These are phyloP conservation scores for Sordariomycetes sp. DNA, from an alignment of 2,329 filamentous ascomycete species.

Conservation along the genomic window DNA sequence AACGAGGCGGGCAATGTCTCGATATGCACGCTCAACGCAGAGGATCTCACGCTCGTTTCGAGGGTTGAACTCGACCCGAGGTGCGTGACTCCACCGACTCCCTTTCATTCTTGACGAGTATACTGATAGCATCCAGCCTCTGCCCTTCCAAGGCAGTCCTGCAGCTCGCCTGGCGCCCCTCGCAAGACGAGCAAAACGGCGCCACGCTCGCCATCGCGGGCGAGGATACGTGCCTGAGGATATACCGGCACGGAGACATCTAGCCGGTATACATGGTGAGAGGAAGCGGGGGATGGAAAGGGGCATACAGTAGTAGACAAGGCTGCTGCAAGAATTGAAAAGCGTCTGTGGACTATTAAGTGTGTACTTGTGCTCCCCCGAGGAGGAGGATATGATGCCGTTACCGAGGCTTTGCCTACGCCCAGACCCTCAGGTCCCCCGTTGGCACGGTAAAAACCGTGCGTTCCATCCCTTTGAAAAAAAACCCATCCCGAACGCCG, in stretches of 20 bases:
- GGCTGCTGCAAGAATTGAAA: not conserved
- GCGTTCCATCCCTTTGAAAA: not conserved
- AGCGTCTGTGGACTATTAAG: not conserved
- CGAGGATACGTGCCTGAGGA: constrained; percentile 46
- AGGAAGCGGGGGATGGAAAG: not conserved
- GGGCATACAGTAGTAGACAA: not conserved
- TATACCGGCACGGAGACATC: constrained; percentile 30
- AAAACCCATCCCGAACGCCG: not conserved
- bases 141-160: constrained; percentile 52
- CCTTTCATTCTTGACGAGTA: not conserved
- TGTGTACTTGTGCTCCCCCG: not conserved
- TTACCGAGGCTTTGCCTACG: not conserved
- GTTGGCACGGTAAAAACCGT: not conserved
- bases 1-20: constrained; percentile 37
- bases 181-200: constrained; percentile 11
- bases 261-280: constrained; percentile 7
- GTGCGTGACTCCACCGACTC: not conserved
- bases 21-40: constrained; percentile 3
- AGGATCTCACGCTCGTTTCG: not conserved
- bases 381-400: not conserved
- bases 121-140: constrained; percentile 18
- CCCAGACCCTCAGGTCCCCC: too few species aligned
- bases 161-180: constrained; percentile 57
- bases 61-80: not conserved
- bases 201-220: constrained; percentile 39